phyloP scores from a whole-genome alignment of 495 filamentous ascomycete species.

The Xylaria scruposa region DNA sequence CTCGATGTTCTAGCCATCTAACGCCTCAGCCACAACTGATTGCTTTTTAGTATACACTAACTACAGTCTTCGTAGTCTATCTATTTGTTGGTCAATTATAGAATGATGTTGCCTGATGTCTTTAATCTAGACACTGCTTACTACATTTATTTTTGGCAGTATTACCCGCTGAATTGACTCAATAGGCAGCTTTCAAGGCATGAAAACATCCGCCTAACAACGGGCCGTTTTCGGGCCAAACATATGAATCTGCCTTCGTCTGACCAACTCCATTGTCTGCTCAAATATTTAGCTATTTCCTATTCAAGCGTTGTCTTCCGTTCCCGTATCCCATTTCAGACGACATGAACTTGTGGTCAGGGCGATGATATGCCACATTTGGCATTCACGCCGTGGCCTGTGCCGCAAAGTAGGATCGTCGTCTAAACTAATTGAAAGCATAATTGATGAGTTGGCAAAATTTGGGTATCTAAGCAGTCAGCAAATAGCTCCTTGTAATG shows the following conservation, averaged over 20 bases:
- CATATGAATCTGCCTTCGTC: background rate
- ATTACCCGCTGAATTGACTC: background rate
- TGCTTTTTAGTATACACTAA: background rate
- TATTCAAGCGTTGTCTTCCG: background rate
- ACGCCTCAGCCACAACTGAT: too few relatives aligned
- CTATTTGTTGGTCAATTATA: background rate
- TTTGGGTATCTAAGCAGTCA: background rate
- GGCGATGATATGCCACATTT: background rate
- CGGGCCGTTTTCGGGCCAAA: constrained; percentile 9
- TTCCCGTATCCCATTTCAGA: background rate
- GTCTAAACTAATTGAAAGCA: background rate
- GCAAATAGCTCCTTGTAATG: background rate
- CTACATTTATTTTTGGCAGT: constrained; percentile 5
- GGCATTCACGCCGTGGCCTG: background rate
- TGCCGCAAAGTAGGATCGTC: constrained; percentile 3
- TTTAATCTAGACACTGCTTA: constrained; percentile 7
- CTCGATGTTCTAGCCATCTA: background rate
- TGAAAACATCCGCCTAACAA: background rate
- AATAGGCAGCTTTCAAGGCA: background rate
- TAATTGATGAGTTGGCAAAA: background rate
- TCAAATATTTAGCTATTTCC: background rate
- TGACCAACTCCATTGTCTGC: background rate
- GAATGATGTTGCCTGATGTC: background rate
- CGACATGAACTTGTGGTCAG: background rate
- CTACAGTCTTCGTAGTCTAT: too few relatives aligned